Conservation (phyloP, 371 early-diverging fungal genomes). For the Mortierella sp. region DNA sequence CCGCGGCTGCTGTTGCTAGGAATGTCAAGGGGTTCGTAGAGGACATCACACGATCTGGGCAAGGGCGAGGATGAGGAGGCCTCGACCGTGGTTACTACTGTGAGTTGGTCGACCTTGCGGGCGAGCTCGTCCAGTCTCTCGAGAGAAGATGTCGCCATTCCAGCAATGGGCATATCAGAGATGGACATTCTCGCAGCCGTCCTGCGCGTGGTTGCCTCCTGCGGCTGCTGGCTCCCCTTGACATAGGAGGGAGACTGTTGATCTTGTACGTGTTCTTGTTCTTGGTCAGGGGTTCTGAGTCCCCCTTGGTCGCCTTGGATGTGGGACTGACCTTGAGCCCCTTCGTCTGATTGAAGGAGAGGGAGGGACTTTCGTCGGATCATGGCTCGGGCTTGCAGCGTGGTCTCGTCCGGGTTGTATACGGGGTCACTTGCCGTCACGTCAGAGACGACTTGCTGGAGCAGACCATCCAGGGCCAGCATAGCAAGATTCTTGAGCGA, state of each 20-base stretch:
- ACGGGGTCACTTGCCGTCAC: slow-evolving; percentile 54
- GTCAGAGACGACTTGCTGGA: slow-evolving; percentile 53
- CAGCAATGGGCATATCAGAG: slow-evolving; percentile 29
- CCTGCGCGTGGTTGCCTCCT: neutral
- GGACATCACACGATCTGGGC: neutral
- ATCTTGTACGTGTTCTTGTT: slow-evolving; percentile 2
- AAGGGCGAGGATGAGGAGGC: neutral
- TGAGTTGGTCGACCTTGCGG: slow-evolving; percentile 51
- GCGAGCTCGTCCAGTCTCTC: slow-evolving; percentile 48
- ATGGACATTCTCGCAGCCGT: slow-evolving; percentile 11
- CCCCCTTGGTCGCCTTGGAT: slow-evolving; percentile 7
- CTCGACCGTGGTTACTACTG: slow-evolving; percentile 25
- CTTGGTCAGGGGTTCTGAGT: neutral
- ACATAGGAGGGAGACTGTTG: neutral
- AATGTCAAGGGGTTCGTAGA: slow-evolving; percentile 24
- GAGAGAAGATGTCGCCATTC: slow-evolving; percentile 35
- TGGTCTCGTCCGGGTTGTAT: slow-evolving; percentile 49
- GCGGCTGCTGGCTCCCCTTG: neutral
- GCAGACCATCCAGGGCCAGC: slow-evolving; percentile 48
- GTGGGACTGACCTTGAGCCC: slow-evolving; percentile 2
- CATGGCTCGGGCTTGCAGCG: slow-evolving; percentile 46
- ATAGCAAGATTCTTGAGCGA: slow-evolving; percentile 55
- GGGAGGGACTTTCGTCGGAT: slow-evolving; percentile 42
- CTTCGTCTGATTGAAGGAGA: slow-evolving; percentile 9
- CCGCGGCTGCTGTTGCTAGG: neutral